These are phyloP conservation scores for Pterocarpus santalinus DNA, from an alignment of 306 rosid genomes.

Conservation along the genomic window DNA sequence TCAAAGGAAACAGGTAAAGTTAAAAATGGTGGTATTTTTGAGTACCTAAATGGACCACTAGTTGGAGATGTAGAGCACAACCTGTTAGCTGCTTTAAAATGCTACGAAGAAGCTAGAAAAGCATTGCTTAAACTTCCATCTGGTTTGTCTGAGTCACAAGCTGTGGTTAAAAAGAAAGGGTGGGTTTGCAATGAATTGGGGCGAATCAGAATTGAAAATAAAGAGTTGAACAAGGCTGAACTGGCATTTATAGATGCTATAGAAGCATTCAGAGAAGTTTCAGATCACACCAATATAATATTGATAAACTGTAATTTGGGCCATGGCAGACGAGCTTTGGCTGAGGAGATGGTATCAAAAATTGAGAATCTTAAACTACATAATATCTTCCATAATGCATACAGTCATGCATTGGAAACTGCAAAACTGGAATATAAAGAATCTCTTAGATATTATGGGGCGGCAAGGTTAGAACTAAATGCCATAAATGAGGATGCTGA, in stretches of 20 bases:
- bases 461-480: constrained; percentile 81
- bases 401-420: constrained; percentile 75
- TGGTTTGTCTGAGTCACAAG: constrained; percentile 72
- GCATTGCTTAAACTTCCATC: constrained; percentile 73
- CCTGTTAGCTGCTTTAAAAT: constrained; percentile 70
- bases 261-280: constrained; percentile 88
- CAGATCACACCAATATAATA: constrained; percentile 89
- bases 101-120: constrained; percentile 87
- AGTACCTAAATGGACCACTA: constrained; percentile 77
- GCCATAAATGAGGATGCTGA: constrained; percentile 56
- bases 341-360: constrained; percentile 84
- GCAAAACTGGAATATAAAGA: constrained; percentile 85
- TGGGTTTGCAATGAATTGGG: constrained; percentile 98
- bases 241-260: constrained; percentile 81
- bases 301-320: constrained; percentile 92
- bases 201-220: constrained; percentile 77
- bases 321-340: constrained; percentile 93
- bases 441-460: constrained; percentile 87
- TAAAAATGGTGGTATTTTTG: constrained; percentile 91
- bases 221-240: constrained; percentile 82
- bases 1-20: constrained; percentile 56
- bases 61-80: constrained; percentile 70
- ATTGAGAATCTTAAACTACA: constrained; percentile 67
- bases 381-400: constrained; percentile 67
- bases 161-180: constrained; percentile 80